phyloP scores from a whole-genome alignment of 2,329 filamentous ascomycete species.

The Ceratocystis cubensis region DNA sequence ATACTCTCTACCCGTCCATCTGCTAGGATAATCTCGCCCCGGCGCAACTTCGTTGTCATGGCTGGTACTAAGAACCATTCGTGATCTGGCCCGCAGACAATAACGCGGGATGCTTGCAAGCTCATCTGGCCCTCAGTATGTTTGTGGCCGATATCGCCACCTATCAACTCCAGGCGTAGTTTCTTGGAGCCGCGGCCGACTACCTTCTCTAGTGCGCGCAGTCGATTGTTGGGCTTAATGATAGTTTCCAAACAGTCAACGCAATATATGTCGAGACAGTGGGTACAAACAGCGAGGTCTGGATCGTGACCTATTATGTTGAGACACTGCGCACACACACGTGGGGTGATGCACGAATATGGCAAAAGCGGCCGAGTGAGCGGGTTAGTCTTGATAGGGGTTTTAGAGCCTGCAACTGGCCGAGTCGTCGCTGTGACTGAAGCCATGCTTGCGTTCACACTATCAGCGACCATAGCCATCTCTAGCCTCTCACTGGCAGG shows the following conservation, averaged over 20 bases:
- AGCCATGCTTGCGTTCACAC: constrained; percentile 22
- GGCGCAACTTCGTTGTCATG: constrained; percentile 28
- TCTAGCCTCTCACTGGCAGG: constrained; percentile 26
- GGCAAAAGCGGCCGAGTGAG: constrained; percentile 30
- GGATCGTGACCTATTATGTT: constrained; percentile 27
- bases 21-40: constrained; percentile 31
- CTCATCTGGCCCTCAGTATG: constrained; percentile 26
- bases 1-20: constrained; percentile 28
- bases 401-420: neutral
- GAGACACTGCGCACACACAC: constrained; percentile 32
- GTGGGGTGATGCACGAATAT: constrained; percentile 28
- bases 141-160: constrained; percentile 9
- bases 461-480: constrained; percentile 25
- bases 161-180: constrained; percentile 23
- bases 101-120: constrained; percentile 25
- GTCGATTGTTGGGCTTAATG: constrained; percentile 22
- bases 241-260: constrained; percentile 27
- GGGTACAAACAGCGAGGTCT: constrained; percentile 29
- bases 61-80: constrained; percentile 32
- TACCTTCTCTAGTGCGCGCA: constrained; percentile 23
- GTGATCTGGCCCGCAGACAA: constrained; percentile 30
- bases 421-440: neutral
- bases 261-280: constrained; percentile 33
- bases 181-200: constrained; percentile 25
- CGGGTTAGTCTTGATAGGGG: constrained; percentile 22